Conservation (phyloP, 495 filamentous ascomycete genomes). For the Darksidea phi region DNA sequence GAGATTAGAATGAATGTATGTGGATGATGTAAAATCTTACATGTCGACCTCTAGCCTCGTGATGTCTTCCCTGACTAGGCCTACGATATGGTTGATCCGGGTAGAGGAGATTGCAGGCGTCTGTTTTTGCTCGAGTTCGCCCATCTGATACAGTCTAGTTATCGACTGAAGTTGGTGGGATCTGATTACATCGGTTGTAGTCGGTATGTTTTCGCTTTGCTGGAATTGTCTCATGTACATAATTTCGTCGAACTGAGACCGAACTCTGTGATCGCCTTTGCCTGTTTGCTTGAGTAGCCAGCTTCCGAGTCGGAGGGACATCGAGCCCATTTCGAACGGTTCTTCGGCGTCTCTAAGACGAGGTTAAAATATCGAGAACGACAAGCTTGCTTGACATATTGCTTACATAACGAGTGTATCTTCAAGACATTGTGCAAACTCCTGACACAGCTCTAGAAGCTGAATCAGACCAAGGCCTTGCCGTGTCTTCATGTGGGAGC, state of each 20-base stretch:
- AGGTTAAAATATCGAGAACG: not conserved
- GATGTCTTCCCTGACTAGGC: conserved; percentile 27
- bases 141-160: conserved; percentile 22
- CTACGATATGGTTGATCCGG: conserved; percentile 14
- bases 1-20: not conserved
- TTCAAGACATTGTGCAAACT: conserved; percentile 15
- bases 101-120: conserved; percentile 13
- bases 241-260: conserved; percentile 19
- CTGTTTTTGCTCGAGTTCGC: conserved; percentile 17
- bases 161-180: conserved; percentile 24
- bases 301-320: conserved; percentile 15
- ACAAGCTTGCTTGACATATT: not conserved
- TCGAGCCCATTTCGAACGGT: conserved; percentile 21
- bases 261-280: conserved; percentile 2
- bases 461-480: conserved; percentile 15
- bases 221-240: conserved; percentile 24
- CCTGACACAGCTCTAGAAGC: conserved; percentile 17
- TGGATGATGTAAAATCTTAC: not conserved
- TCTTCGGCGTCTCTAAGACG: conserved; percentile 9
- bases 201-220: not conserved
- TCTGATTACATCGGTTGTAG: conserved; percentile 12
- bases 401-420: conserved; percentile 16
- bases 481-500: conserved; percentile 15
- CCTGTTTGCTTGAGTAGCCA: conserved; percentile 25
- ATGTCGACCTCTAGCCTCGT: conserved; percentile 29